These are phyloP conservation scores for Pythium rhizo-oryzae DNA, from an alignment of 352 stramenopile genomes.

Conservation along the genomic window DNA sequence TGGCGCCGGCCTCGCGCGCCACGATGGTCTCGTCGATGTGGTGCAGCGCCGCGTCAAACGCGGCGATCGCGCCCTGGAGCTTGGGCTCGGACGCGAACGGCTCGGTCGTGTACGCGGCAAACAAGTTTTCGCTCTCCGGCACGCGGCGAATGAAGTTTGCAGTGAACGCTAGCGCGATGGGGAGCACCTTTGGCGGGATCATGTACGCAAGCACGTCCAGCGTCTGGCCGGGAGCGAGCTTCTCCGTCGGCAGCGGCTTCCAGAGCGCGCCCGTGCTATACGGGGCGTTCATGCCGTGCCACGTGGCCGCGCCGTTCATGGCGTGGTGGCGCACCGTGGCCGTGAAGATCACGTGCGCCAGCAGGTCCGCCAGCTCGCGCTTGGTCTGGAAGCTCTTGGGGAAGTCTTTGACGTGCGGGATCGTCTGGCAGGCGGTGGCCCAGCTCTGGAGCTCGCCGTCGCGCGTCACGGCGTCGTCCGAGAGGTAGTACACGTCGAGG, in stretches of 20 bases:
- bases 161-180: neutral
- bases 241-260: conserved; percentile 21
- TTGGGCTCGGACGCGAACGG: conserved; percentile 8
- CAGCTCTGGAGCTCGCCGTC: conserved; percentile 40
- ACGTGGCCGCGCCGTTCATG: conserved; percentile 27
- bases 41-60: conserved; percentile 13
- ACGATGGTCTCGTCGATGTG: conserved; percentile 16
- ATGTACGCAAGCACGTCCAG: neutral
- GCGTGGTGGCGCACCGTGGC: conserved; percentile 26
- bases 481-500: conserved; percentile 38
- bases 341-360: conserved; percentile 25
- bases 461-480: conserved; percentile 29
- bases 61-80: conserved; percentile 7
- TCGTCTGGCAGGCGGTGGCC: conserved; percentile 3
- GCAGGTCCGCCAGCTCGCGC: conserved; percentile 13
- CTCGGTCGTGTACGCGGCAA: conserved; percentile 8
- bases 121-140: conserved; percentile 6
- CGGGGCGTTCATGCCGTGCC: conserved; percentile 21
- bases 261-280: conserved; percentile 18
- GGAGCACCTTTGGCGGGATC: neutral
- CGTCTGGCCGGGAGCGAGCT: conserved; percentile 6
- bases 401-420: conserved; percentile 20
- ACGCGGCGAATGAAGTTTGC: conserved; percentile 8
- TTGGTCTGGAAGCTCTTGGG: conserved; percentile 8
- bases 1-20: neutral